Evolutionary conservation across 768 basidiomycete genomes (phyloP), one percentile per base, ranked within the genome.

Genomic region (Ramaria rubella): DNA sequence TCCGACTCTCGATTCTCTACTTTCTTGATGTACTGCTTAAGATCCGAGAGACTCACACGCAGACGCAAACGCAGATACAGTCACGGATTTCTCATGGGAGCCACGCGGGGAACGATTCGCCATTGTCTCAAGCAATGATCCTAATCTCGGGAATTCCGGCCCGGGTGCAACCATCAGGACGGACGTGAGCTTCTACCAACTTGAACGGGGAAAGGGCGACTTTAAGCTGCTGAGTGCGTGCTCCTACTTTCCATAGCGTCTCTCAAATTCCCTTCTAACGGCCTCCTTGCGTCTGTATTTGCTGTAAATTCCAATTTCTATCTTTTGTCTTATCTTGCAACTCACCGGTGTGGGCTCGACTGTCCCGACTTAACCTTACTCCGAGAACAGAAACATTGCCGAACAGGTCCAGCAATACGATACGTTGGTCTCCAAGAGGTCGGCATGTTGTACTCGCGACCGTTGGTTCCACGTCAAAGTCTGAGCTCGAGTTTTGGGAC

Each of bases 401-500:
- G 17, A 75, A 78, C 57, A 86, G 94, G 61, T 92, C 90, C 29
- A 90, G 86, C 68, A 98, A 98, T 73, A 90, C 90, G 34, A 87
- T 97, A 64, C 84, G 90, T 50, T 99, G 96, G 96, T 94, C 93
- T 14, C 94, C 96, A 36, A 85, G 90, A 52, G 96, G 96, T 53
- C 87, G 95, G 43, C 93, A 97, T 73, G 89, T 95, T 58, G 89
- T 96, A 52, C 81, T 98, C 59, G 94, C 94, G 23, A 98, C 94
- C 40, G 89, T 98, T 57, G 96, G 95, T 26, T 94, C 91, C 8
- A 87, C 91, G 11, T 85, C 81, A 64, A 98, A 98, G 74, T 98
- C 92, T 8, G 96, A 97, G 71, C 79, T 99, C 27, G 95, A 98
- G 69, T 99, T 98, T 73, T 99, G 91, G 94, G 96, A 99, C 71